phyloP scores from a whole-genome alignment of 139 green algal species.

The Tetradesmus lagerheimii region DNA sequence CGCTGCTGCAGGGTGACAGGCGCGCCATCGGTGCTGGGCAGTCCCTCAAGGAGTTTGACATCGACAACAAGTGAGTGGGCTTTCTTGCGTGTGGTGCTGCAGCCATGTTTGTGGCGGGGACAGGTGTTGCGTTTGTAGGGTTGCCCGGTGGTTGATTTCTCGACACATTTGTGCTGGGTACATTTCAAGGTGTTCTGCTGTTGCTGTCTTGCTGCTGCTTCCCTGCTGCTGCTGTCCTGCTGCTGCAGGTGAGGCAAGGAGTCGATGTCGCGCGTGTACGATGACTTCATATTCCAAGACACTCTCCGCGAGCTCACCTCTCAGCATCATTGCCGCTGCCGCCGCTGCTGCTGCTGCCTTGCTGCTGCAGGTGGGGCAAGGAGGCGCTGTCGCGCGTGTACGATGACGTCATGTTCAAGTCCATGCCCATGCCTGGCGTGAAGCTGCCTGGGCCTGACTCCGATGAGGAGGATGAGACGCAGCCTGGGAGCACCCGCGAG shows the following conservation, averaged over 20 bases:
- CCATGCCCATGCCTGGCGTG: slow-evolving; percentile 53
- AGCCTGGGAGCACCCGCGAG: background rate
- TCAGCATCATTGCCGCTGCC: too few species aligned
- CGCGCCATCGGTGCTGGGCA: slow-evolving; percentile 74
- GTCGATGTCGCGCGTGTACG: too few species aligned
- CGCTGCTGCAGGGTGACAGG: slow-evolving; percentile 90
- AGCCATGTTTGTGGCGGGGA: too few species aligned
- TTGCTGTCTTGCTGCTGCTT: too few species aligned
- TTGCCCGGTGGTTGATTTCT: too few species aligned
- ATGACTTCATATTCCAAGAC: too few species aligned
- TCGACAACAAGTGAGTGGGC: slow-evolving; percentile 59
- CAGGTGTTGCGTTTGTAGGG: too few species aligned
- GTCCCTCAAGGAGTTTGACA: slow-evolving; percentile 59
- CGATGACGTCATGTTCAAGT: slow-evolving; percentile 49
- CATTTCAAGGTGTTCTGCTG: too few species aligned
- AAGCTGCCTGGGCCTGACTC: slow-evolving; percentile 37
- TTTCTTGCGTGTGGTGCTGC: too few species aligned
- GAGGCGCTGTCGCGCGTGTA: slow-evolving; percentile 63
- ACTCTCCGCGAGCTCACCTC: too few species aligned
- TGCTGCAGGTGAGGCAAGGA: background rate
- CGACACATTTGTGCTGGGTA: too few species aligned
- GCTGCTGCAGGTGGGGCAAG: slow-evolving; percentile 50
- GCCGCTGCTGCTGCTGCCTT: slow-evolving; percentile 13
- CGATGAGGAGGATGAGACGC: slow-evolving; percentile 18
- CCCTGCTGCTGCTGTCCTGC: background rate